A percentile compares a stretch with the other conserved stretches of the same genome.
Conservation (phyloP, 1,139 yeast species). For the Candida dubliniensis region DNA sequence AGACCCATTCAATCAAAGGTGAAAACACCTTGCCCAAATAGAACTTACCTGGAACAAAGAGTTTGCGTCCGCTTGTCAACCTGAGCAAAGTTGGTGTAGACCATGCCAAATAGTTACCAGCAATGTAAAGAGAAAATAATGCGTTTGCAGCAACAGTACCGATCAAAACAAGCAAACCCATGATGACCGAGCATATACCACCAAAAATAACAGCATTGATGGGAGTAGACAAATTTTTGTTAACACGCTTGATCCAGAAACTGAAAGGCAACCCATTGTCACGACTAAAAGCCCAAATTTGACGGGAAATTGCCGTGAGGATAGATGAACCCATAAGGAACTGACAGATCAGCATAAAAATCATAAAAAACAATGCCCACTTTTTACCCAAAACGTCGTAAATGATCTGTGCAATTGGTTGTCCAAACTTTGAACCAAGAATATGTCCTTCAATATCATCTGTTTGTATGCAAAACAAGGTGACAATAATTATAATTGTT, state of each 20-base stretch:
- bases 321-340: slow-evolving; percentile 60
- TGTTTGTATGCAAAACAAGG: slow-evolving; percentile 52
- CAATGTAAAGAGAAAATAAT: slow-evolving; percentile 55
- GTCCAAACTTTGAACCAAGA: slow-evolving; percentile 47
- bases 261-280: slow-evolving; percentile 46
- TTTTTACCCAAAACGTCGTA: slow-evolving; percentile 63
- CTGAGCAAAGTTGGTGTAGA: slow-evolving; percentile 24
- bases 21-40: slow-evolving; percentile 50
- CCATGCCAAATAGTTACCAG: slow-evolving; percentile 46
- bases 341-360: slow-evolving; percentile 58
- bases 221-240: slow-evolving; percentile 41
- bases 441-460: slow-evolving; percentile 45
- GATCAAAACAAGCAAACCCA: slow-evolving; percentile 57
- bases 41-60: slow-evolving; percentile 64
- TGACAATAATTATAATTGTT: slow-evolving; percentile 52
- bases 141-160: slow-evolving; percentile 60
- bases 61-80: slow-evolving; percentile 38
- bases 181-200: slow-evolving; percentile 39
- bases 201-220: slow-evolving; percentile 53
- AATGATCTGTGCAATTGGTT: slow-evolving; percentile 64
- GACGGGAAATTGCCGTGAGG: slow-evolving; percentile 37
- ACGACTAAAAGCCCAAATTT: slow-evolving; percentile 39
- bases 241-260: slow-evolving; percentile 47
- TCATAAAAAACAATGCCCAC: slow-evolving; percentile 69
- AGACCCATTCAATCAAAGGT: slow-evolving; percentile 21